Evolutionary conservation across 2,329 filamentous ascomycete species (phyloP).

Genomic region (Aciculosporium take): DNA sequence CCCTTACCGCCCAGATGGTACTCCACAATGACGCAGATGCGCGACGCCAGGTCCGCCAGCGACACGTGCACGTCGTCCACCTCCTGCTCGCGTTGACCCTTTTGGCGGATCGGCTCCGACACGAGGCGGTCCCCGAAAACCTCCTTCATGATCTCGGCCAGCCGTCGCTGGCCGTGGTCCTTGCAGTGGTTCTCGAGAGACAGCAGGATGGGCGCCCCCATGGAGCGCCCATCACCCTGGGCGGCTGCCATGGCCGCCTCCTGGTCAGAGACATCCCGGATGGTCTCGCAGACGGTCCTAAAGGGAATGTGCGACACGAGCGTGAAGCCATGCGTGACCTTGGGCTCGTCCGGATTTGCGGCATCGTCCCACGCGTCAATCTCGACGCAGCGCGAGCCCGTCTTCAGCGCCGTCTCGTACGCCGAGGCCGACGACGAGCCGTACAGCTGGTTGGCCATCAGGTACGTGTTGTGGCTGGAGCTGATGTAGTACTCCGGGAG

Average conservation of each 20-base stretch:
- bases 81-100: slow-evolving; percentile 40
- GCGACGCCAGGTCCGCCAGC: slow-evolving; percentile 44
- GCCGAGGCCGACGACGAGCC: slow-evolving; percentile 47
- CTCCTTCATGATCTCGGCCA: slow-evolving; percentile 52
- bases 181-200: slow-evolving; percentile 56
- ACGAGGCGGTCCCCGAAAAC: slow-evolving; percentile 47
- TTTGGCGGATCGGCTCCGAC: slow-evolving; percentile 39
- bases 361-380: slow-evolving; percentile 60
- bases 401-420: slow-evolving; percentile 46
- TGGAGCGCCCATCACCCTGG: slow-evolving; percentile 22
- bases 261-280: slow-evolving; percentile 45
- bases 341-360: slow-evolving; percentile 46
- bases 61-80: slow-evolving; percentile 38
- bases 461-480: slow-evolving; percentile 60
- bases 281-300: slow-evolving; percentile 49
- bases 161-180: slow-evolving; percentile 41
- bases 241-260: slow-evolving; percentile 32
- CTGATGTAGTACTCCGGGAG: slow-evolving; percentile 59
- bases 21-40: slow-evolving; percentile 54
- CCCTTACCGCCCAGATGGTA: slow-evolving; percentile 40
- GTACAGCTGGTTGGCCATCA: slow-evolving; percentile 55
- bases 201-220: slow-evolving; percentile 44
- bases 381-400: slow-evolving; percentile 56
- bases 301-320: slow-evolving; percentile 52
- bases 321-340: slow-evolving; percentile 57